Evolutionary conservation across 2,329 filamentous ascomycete genomes (phyloP).

Genomic region (Diaporthe sp.): DNA sequence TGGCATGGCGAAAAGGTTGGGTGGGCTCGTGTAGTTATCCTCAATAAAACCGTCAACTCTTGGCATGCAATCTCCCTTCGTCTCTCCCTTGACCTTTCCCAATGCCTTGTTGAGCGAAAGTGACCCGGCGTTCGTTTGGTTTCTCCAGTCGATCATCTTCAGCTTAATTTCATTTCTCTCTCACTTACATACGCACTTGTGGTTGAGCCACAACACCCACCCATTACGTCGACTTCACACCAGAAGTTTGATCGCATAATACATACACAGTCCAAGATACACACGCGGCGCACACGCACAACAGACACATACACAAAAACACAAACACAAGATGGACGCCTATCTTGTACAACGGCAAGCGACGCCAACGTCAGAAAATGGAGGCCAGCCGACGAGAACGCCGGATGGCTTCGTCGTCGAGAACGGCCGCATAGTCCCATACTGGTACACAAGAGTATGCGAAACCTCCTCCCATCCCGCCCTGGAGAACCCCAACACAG

Average conservation of each 20-base stretch:
- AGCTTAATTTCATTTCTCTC: neutral
- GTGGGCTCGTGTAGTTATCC: slow-evolving; percentile 14
- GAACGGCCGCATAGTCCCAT: slow-evolving; percentile 49
- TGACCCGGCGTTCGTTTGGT: slow-evolving; percentile 18
- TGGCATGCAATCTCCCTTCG: slow-evolving; percentile 29
- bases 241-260: neutral
- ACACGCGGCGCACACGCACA: neutral
- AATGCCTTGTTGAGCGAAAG: neutral
- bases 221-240: neutral
- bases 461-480: neutral
- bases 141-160: slow-evolving; percentile 3
- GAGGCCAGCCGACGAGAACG: neutral
- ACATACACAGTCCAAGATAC: neutral
- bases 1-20: neutral
- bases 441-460: slow-evolving; percentile 58
- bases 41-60: slow-evolving; percentile 35
- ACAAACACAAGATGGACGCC: slow-evolving; percentile 25
- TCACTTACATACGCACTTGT: slow-evolving; percentile 11
- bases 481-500: neutral
- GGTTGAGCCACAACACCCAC: slow-evolving; percentile 23
- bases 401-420: slow-evolving; percentile 49
- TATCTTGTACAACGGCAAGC: slow-evolving; percentile 36
- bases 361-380: slow-evolving; percentile 17
- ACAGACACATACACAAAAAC: neutral
- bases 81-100: slow-evolving; percentile 17